Evolutionary conservation across 306 rosid genomes (phyloP).

Genomic region (Trifolium dubium): DNA sequence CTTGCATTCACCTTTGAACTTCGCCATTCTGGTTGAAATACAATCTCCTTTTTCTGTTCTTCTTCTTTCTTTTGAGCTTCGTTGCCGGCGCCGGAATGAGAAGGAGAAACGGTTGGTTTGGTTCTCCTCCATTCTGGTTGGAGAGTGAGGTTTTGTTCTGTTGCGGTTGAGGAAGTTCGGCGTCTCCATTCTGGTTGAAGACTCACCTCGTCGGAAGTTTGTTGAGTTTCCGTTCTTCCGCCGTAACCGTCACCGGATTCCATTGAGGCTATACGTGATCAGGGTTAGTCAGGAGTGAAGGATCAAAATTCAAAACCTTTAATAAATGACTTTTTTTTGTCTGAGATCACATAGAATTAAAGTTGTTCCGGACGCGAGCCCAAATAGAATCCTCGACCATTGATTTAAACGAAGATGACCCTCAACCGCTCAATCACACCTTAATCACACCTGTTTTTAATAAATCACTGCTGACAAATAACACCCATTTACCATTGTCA

Average conservation of each 20-base stretch:
- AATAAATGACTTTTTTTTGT: no score
- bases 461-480: no score
- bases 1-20: constrained; percentile 2
- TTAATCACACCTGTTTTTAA: no score
- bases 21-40: constrained; percentile 39
- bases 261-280: constrained; percentile 16
- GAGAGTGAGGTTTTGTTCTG: constrained; percentile 5
- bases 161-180: background rate
- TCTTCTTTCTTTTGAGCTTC: background rate
- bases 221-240: constrained; percentile 11
- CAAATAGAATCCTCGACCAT: no score
- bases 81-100: background rate
- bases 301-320: background rate
- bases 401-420: no score
- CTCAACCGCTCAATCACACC: no score
- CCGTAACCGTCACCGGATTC: constrained; percentile 22
- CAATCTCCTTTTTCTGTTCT: background rate
- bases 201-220: constrained; percentile 8
- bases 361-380: no score
- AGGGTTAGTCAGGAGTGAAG: background rate
- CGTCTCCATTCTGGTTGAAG: constrained; percentile 44
- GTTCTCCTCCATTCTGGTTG: constrained; percentile 48
- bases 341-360: no score
- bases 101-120: background rate
- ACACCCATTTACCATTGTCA: no score